Evolutionary conservation across 129 eudicot genomes (phyloP).

Genomic region (Scalesia atractyloides): DNA sequence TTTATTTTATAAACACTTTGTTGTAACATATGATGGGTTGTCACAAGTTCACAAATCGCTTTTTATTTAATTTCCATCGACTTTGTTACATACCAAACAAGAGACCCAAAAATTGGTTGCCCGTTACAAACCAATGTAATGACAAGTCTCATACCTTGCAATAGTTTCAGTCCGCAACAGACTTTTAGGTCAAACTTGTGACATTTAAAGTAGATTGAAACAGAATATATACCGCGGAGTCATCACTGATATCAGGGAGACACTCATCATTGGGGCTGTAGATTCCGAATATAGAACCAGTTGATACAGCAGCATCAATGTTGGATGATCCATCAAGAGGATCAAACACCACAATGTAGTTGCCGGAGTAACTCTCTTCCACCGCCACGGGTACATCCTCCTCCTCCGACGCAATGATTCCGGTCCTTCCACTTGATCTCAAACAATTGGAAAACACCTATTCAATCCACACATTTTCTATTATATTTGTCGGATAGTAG

Average conservation of each 20-base stretch:
- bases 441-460: conserved; percentile 91
- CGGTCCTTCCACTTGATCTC: conserved; percentile 94
- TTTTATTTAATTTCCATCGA: too few species aligned
- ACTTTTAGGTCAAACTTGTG: too few species aligned
- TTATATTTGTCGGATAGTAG: too few species aligned
- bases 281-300: conserved; percentile 94
- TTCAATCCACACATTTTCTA: too few species aligned
- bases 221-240: conserved; percentile 43
- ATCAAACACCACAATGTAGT: conserved; percentile 97
- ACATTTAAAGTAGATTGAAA: not conserved
- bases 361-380: conserved; percentile 97
- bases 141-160: not conserved
- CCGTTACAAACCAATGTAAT: too few species aligned
- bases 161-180: too few species aligned
- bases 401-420: conserved; percentile 98
- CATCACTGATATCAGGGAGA: conserved; percentile 56
- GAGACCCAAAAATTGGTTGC: too few species aligned
- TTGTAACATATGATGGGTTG: not conserved
- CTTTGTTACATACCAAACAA: too few species aligned
- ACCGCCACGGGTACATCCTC: conserved; percentile 99
- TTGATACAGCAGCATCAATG: conserved; percentile 97
- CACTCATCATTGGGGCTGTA: conserved; percentile 97
- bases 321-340: conserved; percentile 98
- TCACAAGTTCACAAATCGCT: too few species aligned
- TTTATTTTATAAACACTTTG: conserved; percentile 4